Evolutionary conservation across 495 filamentous ascomycete genomes (phyloP).

Genomic region (Chaetomium tenue): DNA sequence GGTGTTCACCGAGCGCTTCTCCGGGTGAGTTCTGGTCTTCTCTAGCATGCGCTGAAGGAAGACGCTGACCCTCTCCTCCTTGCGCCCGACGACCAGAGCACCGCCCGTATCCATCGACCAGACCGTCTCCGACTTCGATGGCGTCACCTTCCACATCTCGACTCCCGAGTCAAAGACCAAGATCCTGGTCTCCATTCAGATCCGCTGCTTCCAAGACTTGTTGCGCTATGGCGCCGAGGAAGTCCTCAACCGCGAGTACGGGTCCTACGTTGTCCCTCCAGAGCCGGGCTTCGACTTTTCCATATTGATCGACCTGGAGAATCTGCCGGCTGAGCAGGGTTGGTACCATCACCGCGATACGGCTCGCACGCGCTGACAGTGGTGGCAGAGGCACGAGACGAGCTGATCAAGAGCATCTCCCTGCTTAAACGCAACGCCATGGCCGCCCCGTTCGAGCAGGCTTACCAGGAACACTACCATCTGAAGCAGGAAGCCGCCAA

Average conservation of each 20-base stretch:
- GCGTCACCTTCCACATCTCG: slow-evolving; percentile 94
- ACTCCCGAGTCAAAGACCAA: slow-evolving; percentile 90
- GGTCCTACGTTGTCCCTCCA: slow-evolving; percentile 79
- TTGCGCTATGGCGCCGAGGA: slow-evolving; percentile 87
- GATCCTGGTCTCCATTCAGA: slow-evolving; percentile 87
- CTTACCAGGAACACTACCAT: slow-evolving; percentile 86
- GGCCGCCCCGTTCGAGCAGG: slow-evolving; percentile 95
- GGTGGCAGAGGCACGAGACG: slow-evolving; percentile 68
- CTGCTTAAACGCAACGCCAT: slow-evolving; percentile 95
- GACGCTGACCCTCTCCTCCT: slow-evolving; percentile 10
- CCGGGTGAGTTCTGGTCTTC: slow-evolving; percentile 59
- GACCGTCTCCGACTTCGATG: slow-evolving; percentile 96
- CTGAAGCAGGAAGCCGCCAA: slow-evolving; percentile 83
- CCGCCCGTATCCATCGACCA: slow-evolving; percentile 88
- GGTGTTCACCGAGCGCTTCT: slow-evolving; percentile 90
- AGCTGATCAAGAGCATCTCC: slow-evolving; percentile 78
- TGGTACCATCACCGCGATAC: slow-evolving; percentile 17
- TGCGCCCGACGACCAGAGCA: slow-evolving; percentile 52
- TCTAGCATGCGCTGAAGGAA: slow-evolving; percentile 6
- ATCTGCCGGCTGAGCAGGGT: slow-evolving; percentile 75
- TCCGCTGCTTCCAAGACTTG: slow-evolving; percentile 92
- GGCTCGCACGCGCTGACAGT: slow-evolving; percentile 17
- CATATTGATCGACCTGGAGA: slow-evolving; percentile 80
- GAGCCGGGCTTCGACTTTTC: slow-evolving; percentile 96
- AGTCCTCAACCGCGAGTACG: slow-evolving; percentile 92